Evolutionary conservation across 2,329 filamentous ascomycete genomes (phyloP), one percentile per base, ranked within the genome.

Genomic region (Penicillium sp.): DNA sequence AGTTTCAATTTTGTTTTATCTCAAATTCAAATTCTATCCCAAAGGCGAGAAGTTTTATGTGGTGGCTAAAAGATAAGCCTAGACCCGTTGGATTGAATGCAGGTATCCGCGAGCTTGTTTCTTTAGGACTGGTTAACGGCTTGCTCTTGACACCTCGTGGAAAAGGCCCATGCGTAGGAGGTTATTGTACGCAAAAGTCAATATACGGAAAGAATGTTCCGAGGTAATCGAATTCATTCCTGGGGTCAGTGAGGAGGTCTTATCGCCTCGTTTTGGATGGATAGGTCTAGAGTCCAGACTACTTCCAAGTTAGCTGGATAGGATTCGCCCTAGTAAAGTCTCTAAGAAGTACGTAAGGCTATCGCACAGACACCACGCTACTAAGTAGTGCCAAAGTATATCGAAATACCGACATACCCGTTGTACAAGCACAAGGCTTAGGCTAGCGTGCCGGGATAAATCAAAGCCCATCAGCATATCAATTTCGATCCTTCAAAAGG

Each of bases 101-200:
- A 58, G 52, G 31, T 56, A 58, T 58, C 55, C 58, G 55, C 49
- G 29, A 52, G 45, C 35, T 55, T 60, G 52, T 55, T 53, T 22
- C 35, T 49, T 48, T 39, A 22, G 11, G 46, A 10, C 27, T 31
- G 37, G 8, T 22, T 2, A 37, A 21, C 26, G 31, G 27, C 31
- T 24, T 31, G 19, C n/a, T 19, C 21, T 47, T 3, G 45, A n/a
- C 19, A 11, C 33, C 47, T 35, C 27, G 29, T 48, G n/a, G n/a
- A 31, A 9, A 33, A 33, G 46, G 48, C 27, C 48, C 16, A 50
- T 39, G 48, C 48, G 35, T 29, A 29, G 8, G 3, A 24, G 10
- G 16, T 19, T 39, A 39, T 19, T 19, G 35, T 39, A 39, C n/a
- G 16, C 35, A 48, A 37, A 37, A 48, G 47, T 48, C 31, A 37